phyloP scores from a whole-genome alignment of 768 basidiomycete genomes.

The Lyophyllum semitale region DNA sequence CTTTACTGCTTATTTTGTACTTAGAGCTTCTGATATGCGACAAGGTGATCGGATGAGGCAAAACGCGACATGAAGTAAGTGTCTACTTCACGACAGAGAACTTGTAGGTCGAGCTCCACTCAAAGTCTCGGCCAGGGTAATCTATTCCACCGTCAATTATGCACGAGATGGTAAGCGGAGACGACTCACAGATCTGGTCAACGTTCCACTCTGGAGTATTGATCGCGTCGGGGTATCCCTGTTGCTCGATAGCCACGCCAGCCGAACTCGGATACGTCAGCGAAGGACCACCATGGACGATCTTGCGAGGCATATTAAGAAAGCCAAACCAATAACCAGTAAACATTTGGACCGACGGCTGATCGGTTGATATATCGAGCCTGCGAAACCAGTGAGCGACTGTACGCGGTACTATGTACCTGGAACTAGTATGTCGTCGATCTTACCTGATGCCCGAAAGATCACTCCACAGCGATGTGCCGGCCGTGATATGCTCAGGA shows the following conservation, averaged over 20 bases:
- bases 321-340: slow-evolving; percentile 45
- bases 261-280: slow-evolving; percentile 41
- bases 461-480: slow-evolving; percentile 47
- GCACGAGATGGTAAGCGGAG: background rate
- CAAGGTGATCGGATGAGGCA: too few relatives aligned
- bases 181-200: slow-evolving; percentile 51
- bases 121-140: slow-evolving; percentile 40
- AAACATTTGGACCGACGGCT: slow-evolving; percentile 54
- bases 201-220: slow-evolving; percentile 57
- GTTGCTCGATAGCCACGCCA: slow-evolving; percentile 55
- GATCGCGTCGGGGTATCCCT: slow-evolving; percentile 55
- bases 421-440: background rate
- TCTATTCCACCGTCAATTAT: slow-evolving; percentile 26
- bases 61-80: too few relatives aligned
- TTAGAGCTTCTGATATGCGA: too few relatives aligned
- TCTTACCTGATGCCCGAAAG: slow-evolving; percentile 49
- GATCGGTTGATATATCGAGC: slow-evolving; percentile 50
- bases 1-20: too few relatives aligned
- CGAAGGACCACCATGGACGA: slow-evolving; percentile 47
- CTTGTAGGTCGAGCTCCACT: slow-evolving; percentile 49
- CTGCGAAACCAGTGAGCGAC: slow-evolving; percentile 22
- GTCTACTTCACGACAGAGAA: slow-evolving; percentile 36
- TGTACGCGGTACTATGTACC: background rate
- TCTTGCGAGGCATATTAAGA: slow-evolving; percentile 49
- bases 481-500: slow-evolving; percentile 23